Evolutionary conservation across 2,329 filamentous ascomycete genomes (phyloP).

Genomic region (Penicillium sp.): DNA sequence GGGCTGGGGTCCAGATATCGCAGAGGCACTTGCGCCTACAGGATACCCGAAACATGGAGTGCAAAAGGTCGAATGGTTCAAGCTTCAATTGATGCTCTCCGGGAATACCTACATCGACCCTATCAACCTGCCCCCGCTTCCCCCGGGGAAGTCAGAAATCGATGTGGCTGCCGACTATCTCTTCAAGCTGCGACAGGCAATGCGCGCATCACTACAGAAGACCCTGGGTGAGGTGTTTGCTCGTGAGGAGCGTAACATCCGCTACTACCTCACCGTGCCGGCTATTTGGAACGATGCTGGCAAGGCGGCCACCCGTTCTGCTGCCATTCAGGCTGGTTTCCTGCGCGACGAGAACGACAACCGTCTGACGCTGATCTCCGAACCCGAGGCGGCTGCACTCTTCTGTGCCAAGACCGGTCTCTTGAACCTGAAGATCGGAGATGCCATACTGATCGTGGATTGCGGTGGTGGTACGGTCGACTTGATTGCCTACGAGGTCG

Average conservation of each 20-base stretch:
- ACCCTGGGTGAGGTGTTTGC: slow-evolving; percentile 96
- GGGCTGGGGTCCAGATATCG: slow-evolving; percentile 98
- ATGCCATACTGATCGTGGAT: slow-evolving; percentile 96
- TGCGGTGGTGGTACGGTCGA: slow-evolving; percentile 98
- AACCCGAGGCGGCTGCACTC: slow-evolving; percentile 93
- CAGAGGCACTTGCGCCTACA: slow-evolving; percentile 90
- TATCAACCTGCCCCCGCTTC: slow-evolving; percentile 95
- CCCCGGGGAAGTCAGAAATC: slow-evolving; percentile 96
- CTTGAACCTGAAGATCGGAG: slow-evolving; percentile 94
- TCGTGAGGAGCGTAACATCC: slow-evolving; percentile 94
- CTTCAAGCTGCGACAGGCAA: slow-evolving; percentile 94
- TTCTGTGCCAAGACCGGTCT: slow-evolving; percentile 97
- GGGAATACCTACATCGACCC: slow-evolving; percentile 99
- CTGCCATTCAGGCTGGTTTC: slow-evolving; percentile 95
- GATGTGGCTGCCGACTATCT: slow-evolving; percentile 99
- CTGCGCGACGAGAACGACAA: slow-evolving; percentile 97
- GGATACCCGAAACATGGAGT: slow-evolving; percentile 97
- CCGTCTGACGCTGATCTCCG: slow-evolving; percentile 85
- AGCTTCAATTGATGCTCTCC: slow-evolving; percentile 96
- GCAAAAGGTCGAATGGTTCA: slow-evolving; percentile 99
- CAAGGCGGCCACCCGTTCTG: slow-evolving; percentile 91
- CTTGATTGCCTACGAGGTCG: slow-evolving; percentile 97
- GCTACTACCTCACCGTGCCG: slow-evolving; percentile 96
- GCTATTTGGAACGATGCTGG: slow-evolving; percentile 99
- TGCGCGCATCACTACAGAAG: slow-evolving; percentile 93